phyloP scores from a whole-genome alignment of 345 rosid species.

The Rhodamnia rubescens region DNA sequence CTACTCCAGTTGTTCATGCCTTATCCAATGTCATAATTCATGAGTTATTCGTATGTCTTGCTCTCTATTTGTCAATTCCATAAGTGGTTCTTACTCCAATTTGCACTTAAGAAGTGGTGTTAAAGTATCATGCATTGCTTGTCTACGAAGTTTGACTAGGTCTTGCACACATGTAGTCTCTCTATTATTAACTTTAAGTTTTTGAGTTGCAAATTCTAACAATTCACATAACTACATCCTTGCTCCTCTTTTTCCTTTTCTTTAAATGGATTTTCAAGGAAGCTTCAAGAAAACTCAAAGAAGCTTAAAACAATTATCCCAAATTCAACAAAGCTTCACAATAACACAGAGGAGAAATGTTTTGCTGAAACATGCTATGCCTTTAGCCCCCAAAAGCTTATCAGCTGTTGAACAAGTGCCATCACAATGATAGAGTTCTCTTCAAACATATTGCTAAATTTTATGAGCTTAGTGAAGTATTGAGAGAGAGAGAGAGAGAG shows the following conservation, averaged over 20 bases:
- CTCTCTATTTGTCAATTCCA: background rate
- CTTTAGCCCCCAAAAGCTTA: background rate
- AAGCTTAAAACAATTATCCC: background rate
- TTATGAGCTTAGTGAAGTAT: background rate
- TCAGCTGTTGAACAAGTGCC: background rate
- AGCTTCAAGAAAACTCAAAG: background rate
- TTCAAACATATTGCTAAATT: background rate
- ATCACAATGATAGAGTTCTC: background rate
- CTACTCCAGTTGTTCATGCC: background rate
- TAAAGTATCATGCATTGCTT: background rate
- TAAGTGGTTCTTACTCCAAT: background rate
- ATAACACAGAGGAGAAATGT: background rate
- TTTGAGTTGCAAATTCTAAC: background rate
- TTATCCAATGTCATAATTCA: background rate
- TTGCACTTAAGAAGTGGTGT: background rate
- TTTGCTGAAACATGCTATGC: background rate
- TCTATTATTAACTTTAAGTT: background rate
- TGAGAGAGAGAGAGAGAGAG: background rate
- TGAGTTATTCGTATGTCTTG: background rate
- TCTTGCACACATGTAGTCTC: background rate
- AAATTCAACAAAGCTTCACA: background rate
- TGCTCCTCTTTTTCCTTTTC: background rate
- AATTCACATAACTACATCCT: background rate
- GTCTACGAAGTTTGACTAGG: background rate
- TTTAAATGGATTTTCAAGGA: background rate